Evolutionary conservation across 768 basidiomycete genomes (phyloP).

Genomic region (Gymnopilus dilepis): DNA sequence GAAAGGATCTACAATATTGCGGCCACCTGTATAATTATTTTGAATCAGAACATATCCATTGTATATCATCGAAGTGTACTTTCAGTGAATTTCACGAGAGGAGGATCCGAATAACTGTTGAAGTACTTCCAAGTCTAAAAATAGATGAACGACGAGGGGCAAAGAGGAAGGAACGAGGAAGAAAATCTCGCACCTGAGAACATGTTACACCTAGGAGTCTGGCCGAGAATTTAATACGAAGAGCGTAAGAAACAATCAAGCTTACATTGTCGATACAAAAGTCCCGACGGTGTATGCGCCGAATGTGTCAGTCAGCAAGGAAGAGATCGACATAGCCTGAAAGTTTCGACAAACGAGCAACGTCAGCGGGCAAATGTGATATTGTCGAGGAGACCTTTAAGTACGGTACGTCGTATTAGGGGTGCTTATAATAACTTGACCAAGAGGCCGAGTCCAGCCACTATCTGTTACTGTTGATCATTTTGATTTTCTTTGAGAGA

Average conservation of each 20-base stretch:
- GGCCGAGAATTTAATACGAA: neutral
- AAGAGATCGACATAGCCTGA: neutral
- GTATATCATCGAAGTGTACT: neutral
- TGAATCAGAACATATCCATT: neutral
- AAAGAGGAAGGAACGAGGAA: neutral
- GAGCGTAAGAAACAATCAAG: too few species aligned
- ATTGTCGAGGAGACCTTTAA: neutral
- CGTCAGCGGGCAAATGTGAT: neutral
- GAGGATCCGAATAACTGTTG: constrained; percentile 14
- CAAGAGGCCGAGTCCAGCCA: too few species aligned
- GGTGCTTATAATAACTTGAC: too few species aligned
- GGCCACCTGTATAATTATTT: constrained; percentile 2
- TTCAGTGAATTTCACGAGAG: constrained; percentile 4
- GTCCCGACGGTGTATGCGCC: constrained; percentile 13
- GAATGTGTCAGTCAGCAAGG: neutral
- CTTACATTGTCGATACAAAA: constrained; percentile 19
- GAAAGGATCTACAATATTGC: constrained; percentile 6
- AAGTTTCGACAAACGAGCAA: neutral
- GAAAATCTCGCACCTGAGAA: constrained; percentile 5
- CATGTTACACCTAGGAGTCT: constrained; percentile 20
- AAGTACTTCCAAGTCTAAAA: constrained; percentile 16
- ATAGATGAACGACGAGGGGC: neutral
- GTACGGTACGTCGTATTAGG: neutral
- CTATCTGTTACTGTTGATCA: too few species aligned
- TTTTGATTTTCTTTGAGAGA: too few species aligned